Percentiles rank a stretch among this genome's conserved stretches.
These are phyloP conservation scores for Entomophthora muscae DNA, from an alignment of 371 early-diverging fungal species.

Conservation along the genomic window DNA sequence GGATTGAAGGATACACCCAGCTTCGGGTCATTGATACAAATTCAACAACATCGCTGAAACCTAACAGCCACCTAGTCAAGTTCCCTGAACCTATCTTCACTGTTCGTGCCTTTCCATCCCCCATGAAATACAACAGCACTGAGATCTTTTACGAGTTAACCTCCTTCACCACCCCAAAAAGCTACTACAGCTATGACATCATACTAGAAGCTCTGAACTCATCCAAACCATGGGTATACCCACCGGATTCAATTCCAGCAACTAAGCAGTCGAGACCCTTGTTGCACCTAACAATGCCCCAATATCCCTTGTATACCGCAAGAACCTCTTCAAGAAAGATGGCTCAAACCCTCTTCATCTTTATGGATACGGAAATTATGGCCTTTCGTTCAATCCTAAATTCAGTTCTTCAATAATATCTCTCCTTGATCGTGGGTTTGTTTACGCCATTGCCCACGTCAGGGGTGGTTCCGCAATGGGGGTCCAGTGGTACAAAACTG, in stretches of 20 bases:
- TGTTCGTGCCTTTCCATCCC: conserved; percentile 25
- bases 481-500: conserved; percentile 28
- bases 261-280: background rate
- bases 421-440: conserved; percentile 24
- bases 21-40: conserved; percentile 21
- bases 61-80: conserved; percentile 16
- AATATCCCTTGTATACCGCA: conserved; percentile 5
- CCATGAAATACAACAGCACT: conserved; percentile 17
- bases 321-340: background rate
- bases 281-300: background rate
- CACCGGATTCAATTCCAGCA: background rate
- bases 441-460: conserved; percentile 41
- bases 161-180: conserved; percentile 29
- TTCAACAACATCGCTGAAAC: background rate
- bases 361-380: conserved; percentile 10
- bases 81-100: conserved; percentile 36
- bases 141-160: conserved; percentile 27
- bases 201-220: conserved; percentile 19
- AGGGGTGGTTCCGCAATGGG: conserved; percentile 45
- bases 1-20: conserved; percentile 37
- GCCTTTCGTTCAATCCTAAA: background rate
- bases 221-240: conserved; percentile 24
- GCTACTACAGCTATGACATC: conserved; percentile 34
- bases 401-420: conserved; percentile 3
- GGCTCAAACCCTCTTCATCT: conserved; percentile 7